These are phyloP conservation scores for Suillus spraguei DNA, from an alignment of 768 basidiomycete genomes.

Conservation along the genomic window DNA sequence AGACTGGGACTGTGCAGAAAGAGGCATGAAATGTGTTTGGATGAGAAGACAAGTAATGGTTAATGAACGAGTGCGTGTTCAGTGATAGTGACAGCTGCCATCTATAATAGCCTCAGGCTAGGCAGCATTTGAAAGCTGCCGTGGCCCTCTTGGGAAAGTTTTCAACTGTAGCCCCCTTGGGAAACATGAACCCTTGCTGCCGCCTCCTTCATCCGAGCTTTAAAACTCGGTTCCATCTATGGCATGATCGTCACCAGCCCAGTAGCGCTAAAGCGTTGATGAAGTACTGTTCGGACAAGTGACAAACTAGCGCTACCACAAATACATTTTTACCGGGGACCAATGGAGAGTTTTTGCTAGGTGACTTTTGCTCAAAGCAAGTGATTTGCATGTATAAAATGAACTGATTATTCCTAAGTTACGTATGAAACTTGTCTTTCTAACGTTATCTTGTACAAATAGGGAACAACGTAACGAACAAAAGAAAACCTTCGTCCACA, in stretches of 20 bases:
- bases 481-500: constrained; percentile 8
- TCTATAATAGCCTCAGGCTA: background rate
- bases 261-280: no score
- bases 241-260: background rate
- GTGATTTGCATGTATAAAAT: no score
- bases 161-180: no score
- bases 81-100: background rate
- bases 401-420: no score
- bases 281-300: no score
- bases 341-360: no score
- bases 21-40: background rate
- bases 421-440: no score
- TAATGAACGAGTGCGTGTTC: background rate
- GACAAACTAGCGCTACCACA: no score
- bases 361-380: no score
- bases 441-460: background rate
- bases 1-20: constrained; percentile 1
- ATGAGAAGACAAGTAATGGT: background rate
- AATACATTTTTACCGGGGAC: no score
- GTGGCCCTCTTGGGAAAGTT: background rate
- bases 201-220: background rate
- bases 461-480: constrained; percentile 4
- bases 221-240: background rate
- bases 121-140: background rate
- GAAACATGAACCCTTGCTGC: no score